phyloP scores from a whole-genome alignment of 768 basidiomycete species.

The Agaricus subrufescens region DNA sequence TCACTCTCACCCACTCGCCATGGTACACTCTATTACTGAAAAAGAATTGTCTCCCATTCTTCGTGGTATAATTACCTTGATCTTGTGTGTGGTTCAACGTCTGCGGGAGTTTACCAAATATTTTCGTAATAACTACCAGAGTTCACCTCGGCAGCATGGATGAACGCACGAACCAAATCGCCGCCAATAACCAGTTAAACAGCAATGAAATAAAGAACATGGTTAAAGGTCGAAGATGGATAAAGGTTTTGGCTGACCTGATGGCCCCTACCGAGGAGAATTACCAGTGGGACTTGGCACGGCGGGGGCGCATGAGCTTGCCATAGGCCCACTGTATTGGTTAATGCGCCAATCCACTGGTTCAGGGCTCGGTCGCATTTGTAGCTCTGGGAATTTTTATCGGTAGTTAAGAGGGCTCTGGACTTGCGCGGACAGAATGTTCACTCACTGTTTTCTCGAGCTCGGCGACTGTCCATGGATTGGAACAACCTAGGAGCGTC shows the following conservation, averaged over 20 bases:
- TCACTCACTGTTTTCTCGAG: background rate
- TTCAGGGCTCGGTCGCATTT: conserved; percentile 3
- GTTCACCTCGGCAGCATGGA: no score
- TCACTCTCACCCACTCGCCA: background rate
- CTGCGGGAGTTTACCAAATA: no score
- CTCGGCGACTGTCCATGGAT: background rate
- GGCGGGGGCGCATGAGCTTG: background rate
- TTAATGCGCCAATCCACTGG: conserved; percentile 4
- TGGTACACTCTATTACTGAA: no score
- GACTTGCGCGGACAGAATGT: background rate
- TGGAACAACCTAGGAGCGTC: background rate
- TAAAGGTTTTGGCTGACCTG: no score
- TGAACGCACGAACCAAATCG: no score
- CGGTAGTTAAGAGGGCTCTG: background rate
- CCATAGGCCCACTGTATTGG: background rate
- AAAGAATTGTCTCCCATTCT: no score
- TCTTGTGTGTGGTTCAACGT: no score
- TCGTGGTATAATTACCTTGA: no score
- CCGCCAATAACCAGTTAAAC: no score
- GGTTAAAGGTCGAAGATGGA: no score
- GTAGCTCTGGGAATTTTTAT: background rate
- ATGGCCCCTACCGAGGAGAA: background rate
- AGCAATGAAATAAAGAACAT: no score
- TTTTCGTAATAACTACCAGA: no score
- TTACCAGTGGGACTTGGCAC: background rate